A percentile compares a stretch with the other conserved stretches of the same genome.
These are phyloP conservation scores for Arthrobotrys sphaeroides DNA, from an alignment of 2,329 filamentous ascomycete genomes.

Conservation along the genomic window DNA sequence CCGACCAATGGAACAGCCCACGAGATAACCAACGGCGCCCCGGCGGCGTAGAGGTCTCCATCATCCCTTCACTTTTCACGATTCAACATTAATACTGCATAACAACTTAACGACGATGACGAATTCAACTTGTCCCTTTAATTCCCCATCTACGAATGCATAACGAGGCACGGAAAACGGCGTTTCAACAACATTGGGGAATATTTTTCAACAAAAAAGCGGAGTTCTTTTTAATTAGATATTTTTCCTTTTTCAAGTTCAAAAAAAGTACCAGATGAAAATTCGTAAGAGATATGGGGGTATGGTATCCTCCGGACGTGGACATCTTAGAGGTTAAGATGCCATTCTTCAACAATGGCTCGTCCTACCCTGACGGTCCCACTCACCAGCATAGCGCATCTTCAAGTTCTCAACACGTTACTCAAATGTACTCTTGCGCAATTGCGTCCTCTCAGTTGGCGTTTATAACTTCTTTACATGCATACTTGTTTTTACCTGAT, in stretches of 20 bases:
- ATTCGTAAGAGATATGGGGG: background rate
- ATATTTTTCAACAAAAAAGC: conserved; percentile 42
- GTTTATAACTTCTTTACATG: background rate
- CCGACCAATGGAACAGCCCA: conserved; percentile 16
- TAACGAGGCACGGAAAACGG: conserved; percentile 27
- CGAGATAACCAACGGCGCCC: conserved; percentile 17
- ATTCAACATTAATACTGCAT: conserved; percentile 43
- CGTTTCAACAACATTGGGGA: conserved; percentile 50
- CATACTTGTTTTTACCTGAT: background rate
- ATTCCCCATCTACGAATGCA: background rate
- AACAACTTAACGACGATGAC: conserved; percentile 24
- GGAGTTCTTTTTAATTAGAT: conserved; percentile 29
- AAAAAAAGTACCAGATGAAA: conserved; percentile 3
- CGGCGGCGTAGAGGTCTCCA: background rate
- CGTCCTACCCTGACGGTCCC: background rate
- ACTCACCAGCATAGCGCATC: background rate
- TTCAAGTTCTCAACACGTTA: background rate
- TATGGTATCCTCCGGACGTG: too few relatives aligned
- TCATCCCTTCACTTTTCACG: background rate
- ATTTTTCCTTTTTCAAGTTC: background rate
- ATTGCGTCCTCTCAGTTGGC: background rate
- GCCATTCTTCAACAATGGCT: conserved; percentile 41
- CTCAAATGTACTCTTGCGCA: background rate
- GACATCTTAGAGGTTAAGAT: too few relatives aligned
- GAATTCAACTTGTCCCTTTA: conserved; percentile 33